Evolutionary conservation across 345 rosid species (phyloP), one percentile per base, ranked within the genome.

Genomic region (Iberis pinnata): DNA sequence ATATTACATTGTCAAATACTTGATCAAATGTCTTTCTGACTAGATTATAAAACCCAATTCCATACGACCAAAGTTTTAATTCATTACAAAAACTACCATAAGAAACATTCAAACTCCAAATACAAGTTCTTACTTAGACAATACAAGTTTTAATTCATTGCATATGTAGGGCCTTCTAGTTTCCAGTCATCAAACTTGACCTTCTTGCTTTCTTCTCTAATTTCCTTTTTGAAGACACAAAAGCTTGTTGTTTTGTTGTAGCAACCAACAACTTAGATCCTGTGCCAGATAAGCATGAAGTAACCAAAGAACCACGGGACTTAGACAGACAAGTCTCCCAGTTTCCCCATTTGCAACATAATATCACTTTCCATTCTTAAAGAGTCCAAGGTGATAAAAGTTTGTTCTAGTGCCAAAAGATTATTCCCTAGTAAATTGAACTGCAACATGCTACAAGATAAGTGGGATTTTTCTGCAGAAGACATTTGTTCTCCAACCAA

Each of bases 371-470:
- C 87, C 77, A 80, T 61, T 57, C 59, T 73, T 26, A 76, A 43
- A 0, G 42, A 71, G 16, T 76, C 70, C 11, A 73, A 66, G 65
- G 82, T 78, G 14, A 67, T 56, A 51, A 85, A 72, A 32, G 77
- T 78, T 14, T 79, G 68, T 72, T 88, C 89, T 57, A 88, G 64
- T 18, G 72, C 78, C 29, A 73, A 37, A 33, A 85, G 86, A 68
- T 82, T 88, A 60, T 82, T 81, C 72, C 78, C 69, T 36, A 88
- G 68, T 66, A 85, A 67, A 58, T 71, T 55, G 67, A 68, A 78
- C 12, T 66, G 59, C 22, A 75, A 73, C 48, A 71, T 42, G 53
- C 48, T 63, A 56, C 62, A 46, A 13, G 53, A 60, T 17, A 39
- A 40, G 54, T 42, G 18, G 3, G 43, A 49, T 55, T 61, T 64